Base-by-base conservation (phyloP, 2,329 filamentous ascomycete genomes). In the Alternaria incomplexa region DNA sequence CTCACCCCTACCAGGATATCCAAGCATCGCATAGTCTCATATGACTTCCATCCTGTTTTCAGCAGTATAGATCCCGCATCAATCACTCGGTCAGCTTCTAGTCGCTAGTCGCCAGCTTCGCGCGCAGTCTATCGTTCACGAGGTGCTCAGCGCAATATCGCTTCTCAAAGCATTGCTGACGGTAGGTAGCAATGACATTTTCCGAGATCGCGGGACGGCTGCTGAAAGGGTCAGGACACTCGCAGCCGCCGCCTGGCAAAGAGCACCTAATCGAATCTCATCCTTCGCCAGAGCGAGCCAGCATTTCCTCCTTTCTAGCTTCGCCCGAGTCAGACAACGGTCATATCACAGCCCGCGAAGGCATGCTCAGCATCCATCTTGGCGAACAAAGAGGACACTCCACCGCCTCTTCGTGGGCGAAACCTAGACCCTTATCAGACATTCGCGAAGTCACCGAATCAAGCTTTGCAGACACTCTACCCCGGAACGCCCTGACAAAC, bases 371-470 rank as follows among this genome's bases (percentile, higher is more conserved):
- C 58, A 74, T 64, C 53, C 63, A 61, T 20, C 66, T 73, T 51
- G 66, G 71, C 10, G 75, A 76, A 65, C 56, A 69, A 40, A 71
- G 66, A 69, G 72, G 61, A 48, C 62, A 69, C 30, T 70, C 76
- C 20, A 51, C 64, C 28, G 68, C 69, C 17, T 65, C 72, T 30
- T 71, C 75, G 5, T 79, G 77, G 75, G 75, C 77, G 9, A 75
- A 78, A 53, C 68, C 77, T 45, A 80, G 83, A 48, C 82, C 83
- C 47, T 70, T 85, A 26, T 85, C 83, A 46, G 83, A 85, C 65
- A 85, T 85, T 60, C 81, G 83, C 63, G 83, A 85, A 67, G 74
- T 84, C 66, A 85, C 83, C 11, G 83, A 85, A 69, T 82, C 83
- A 26, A 84, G 82, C 64, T 68, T 85, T 22, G 78, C 78, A 17